phyloP scores from a whole-genome alignment of 2,329 filamentous ascomycete genomes.

The Chalara sp. region DNA sequence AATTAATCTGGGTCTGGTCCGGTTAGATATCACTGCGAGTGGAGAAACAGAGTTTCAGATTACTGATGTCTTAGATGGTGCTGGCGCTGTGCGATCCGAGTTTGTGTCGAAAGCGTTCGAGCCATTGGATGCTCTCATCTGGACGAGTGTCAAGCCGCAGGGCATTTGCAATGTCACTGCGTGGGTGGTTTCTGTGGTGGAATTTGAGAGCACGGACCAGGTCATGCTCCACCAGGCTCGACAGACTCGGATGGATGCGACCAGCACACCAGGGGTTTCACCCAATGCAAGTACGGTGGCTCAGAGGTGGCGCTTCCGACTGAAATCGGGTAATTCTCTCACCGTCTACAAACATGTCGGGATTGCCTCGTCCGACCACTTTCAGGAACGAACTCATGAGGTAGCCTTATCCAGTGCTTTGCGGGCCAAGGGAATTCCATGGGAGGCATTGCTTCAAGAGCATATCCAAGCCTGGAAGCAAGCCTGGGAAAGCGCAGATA shows the following conservation, averaged over 20 bases:
- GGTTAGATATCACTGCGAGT: neutral
- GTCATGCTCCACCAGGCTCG: neutral
- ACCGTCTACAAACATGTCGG: slow-evolving; percentile 57
- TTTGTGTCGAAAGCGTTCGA: neutral
- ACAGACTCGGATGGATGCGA: neutral
- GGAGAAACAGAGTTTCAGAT: neutral
- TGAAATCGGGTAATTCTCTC: slow-evolving; percentile 42
- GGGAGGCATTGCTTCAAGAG: slow-evolving; percentile 2
- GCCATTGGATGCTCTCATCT: neutral
- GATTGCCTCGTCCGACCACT: slow-evolving; percentile 55
- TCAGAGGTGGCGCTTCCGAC: slow-evolving; percentile 42
- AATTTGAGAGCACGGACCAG: neutral
- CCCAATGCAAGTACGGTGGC: slow-evolving; percentile 40
- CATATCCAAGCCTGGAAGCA: slow-evolving; percentile 11
- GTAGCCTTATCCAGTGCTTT: slow-evolving; percentile 36
- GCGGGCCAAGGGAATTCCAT: slow-evolving; percentile 6
- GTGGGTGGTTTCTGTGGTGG: neutral
- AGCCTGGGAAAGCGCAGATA: slow-evolving; percentile 23
- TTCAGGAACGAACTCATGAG: slow-evolving; percentile 41
- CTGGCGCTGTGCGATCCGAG: neutral
- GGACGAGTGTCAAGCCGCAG: neutral
- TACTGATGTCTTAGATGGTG: neutral
- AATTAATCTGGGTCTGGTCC: neutral
- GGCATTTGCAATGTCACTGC: neutral
- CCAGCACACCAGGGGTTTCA: slow-evolving; percentile 31